These are phyloP conservation scores for Plectosphaerella sp. DNA, from an alignment of 2,329 filamentous ascomycete genomes.

Conservation along the genomic window DNA sequence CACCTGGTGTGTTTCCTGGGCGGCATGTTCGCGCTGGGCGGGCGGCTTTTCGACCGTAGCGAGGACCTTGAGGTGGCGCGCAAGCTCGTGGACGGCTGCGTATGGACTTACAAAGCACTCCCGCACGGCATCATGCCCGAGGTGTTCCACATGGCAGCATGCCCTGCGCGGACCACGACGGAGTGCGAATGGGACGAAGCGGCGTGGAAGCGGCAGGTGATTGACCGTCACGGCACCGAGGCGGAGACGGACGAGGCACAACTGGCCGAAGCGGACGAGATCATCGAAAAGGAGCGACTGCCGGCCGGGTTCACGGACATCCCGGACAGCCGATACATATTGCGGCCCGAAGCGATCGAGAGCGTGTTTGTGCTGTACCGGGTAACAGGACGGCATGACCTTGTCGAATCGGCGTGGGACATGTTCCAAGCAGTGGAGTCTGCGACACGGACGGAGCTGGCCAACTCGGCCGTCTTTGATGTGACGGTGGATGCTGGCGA, in stretches of 20 bases:
- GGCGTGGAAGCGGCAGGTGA: slow-evolving; percentile 27
- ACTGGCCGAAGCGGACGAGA: slow-evolving; percentile 13
- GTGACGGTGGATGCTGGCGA: slow-evolving; percentile 28
- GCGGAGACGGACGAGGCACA: slow-evolving; percentile 21
- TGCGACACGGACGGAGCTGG: slow-evolving; percentile 44
- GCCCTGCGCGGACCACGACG: slow-evolving; percentile 16
- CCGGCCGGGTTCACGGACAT: slow-evolving; percentile 20
- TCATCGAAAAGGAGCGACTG: slow-evolving; percentile 20
- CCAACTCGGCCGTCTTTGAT: slow-evolving; percentile 49
- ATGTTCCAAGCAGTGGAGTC: slow-evolving; percentile 54
- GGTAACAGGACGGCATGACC: slow-evolving; percentile 51
- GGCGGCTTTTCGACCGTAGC: slow-evolving; percentile 50
- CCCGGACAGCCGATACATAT: slow-evolving; percentile 39
- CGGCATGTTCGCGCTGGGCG: slow-evolving; percentile 65
- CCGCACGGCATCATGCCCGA: slow-evolving; percentile 57
- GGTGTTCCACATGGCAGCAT: slow-evolving; percentile 40
- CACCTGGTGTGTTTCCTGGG: slow-evolving; percentile 69
- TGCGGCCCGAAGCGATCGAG: slow-evolving; percentile 63
- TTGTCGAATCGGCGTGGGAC: slow-evolving; percentile 56
- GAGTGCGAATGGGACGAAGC: slow-evolving; percentile 24
- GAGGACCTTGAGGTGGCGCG: slow-evolving; percentile 42
- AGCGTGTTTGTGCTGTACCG: slow-evolving; percentile 64
- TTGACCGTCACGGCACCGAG: slow-evolving; percentile 11
- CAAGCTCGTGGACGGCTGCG: slow-evolving; percentile 49
- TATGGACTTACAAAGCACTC: slow-evolving; percentile 52